phyloP scores from a whole-genome alignment of 805 yeast genomes.

The Kluyveromyces starmeri region DNA sequence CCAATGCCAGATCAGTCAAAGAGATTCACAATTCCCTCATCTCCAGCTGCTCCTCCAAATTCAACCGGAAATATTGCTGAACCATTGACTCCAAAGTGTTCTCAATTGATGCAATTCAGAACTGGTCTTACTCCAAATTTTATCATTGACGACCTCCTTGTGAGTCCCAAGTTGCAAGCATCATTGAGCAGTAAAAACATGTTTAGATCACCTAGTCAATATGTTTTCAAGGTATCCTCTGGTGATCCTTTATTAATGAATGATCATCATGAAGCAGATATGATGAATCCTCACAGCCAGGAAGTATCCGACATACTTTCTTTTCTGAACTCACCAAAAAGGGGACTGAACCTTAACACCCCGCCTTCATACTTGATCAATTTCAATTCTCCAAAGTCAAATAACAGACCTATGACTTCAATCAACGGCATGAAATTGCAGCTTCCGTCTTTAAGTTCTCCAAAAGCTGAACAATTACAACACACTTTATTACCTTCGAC shows the following conservation, averaged over 20 bases:
- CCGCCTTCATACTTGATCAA: conserved; percentile 25
- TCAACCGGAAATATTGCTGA: conserved; percentile 8
- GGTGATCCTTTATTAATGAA: conserved; percentile 27
- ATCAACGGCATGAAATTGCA: not conserved
- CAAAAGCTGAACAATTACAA: not conserved
- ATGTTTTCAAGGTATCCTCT: conserved; percentile 24
- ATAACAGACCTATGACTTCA: conserved; percentile 6
- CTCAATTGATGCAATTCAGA: conserved; percentile 14
- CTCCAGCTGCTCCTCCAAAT: conserved; percentile 11
- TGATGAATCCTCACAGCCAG: conserved; percentile 1
- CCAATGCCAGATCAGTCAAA: not conserved
- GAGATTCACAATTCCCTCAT: conserved; percentile 5
- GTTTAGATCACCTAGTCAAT: conserved; percentile 14
- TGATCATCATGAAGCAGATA: conserved; percentile 21
- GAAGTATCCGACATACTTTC: conserved; percentile 4
- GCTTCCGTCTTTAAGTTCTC: not conserved
- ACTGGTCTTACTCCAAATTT: conserved; percentile 22
- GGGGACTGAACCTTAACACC: conserved; percentile 17
- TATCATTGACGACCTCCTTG: conserved; percentile 20
- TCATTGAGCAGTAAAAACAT: not conserved
- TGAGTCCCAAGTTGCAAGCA: conserved; percentile 2
- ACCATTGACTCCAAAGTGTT: conserved; percentile 22
- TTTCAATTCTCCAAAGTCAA: conserved; percentile 21
- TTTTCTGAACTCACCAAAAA: conserved; percentile 14
- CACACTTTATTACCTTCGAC: conserved; percentile 13